Evolutionary conservation across 305 asterid species (phyloP), one percentile per base, ranked within the genome.

Genomic region (Fraxinus baroniana): DNA sequence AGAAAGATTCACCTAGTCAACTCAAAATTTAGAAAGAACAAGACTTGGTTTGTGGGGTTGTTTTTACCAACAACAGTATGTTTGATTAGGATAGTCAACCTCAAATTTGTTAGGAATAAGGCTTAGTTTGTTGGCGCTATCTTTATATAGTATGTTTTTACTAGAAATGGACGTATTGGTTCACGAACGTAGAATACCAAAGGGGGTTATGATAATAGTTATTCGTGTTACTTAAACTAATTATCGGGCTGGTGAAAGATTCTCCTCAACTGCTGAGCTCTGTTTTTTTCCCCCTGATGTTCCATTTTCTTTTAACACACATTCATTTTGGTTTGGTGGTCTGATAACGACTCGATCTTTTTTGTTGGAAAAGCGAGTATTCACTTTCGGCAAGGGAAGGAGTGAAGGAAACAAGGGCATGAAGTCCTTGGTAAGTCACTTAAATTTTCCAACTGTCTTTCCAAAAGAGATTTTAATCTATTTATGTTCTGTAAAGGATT

Each of bases 361-460:
- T 36, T 80, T 78, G 37, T 76, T 72, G 78, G 86, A 17, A 7
- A 82, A 94, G 99, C 90, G 98, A 89, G 99, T 95, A 8, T 95
- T 90, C 86, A 92, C 92, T 82, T 95, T 95, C 83, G 99, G 98
- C 85, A 95, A 95, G 88, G 98, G 97, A 85, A 91, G 89, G 87
- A 92, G 97, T 81, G 97, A 95, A 79, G 99, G 99, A 71, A 90
- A 95, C 98, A 95, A 93, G 90, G 87, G 93, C 87, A 95, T 95
- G 99, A 94, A 95, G 79, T 88, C 97, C 81, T 86, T 94, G 98
- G 99, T 94, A 85, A 86, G 97, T 90, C 13, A 17, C 7, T 24
- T 60, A 12, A 3, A 62, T 10, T 9, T 20, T 80, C 17, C 62
- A 9, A 22, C 3, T 17, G 20, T 57, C 15, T 33, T 7, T 28